Base-by-base conservation (phyloP, 1,284 basidiomycete genomes). In the Papiliotrema laurentii region DNA sequence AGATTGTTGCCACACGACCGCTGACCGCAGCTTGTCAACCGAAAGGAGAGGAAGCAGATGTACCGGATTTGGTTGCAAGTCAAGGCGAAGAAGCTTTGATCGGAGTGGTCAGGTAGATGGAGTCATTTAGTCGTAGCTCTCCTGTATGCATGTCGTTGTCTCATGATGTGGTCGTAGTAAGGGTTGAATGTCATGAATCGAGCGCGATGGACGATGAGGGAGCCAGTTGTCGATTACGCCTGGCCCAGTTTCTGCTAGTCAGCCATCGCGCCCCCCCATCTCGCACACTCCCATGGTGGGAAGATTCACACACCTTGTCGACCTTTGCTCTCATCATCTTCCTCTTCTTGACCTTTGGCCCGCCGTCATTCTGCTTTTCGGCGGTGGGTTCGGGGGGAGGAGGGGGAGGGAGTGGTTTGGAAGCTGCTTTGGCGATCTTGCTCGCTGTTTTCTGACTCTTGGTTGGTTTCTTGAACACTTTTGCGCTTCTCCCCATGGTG, bases 1-100 rank as follows among this genome's bases (percentile, higher is more conserved):
- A n/a, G n/a, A n/a, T n/a, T n/a, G n/a, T n/a, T n/a, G n/a, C n/a
- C n/a, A n/a, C n/a, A 24, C 4, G 4, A 5, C 78, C 89, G 16
- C 72, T 94, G 54, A 58, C 61, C 21, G 39, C 43, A 73, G 54
- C 78, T 97, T 43, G 84, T 97, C 35, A 97, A 97, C 69, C 79
- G 92, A 44, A 96, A 93, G 72, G 78, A 89, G 49, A 85, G 91
- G 74, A 75, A 93, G 47, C 91, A 93, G 73, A 97, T 97, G 92
- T 94, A 93, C 70, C 78, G 92, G 38, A 87, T 92, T 4, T 94
- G 89, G 89, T 84, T 93, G 82, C 89, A 94, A 73, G 87, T 83
- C 3, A 88, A 87, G 69, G 92, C 91, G 62, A 76, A 77, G 46
- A 88, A 86, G 62, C 11, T 34, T n/a, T n/a, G n/a, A n/a, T n/a